phyloP scores from a whole-genome alignment of 2,329 filamentous ascomycete species.

The Hymenoscyphus fraxineus region DNA sequence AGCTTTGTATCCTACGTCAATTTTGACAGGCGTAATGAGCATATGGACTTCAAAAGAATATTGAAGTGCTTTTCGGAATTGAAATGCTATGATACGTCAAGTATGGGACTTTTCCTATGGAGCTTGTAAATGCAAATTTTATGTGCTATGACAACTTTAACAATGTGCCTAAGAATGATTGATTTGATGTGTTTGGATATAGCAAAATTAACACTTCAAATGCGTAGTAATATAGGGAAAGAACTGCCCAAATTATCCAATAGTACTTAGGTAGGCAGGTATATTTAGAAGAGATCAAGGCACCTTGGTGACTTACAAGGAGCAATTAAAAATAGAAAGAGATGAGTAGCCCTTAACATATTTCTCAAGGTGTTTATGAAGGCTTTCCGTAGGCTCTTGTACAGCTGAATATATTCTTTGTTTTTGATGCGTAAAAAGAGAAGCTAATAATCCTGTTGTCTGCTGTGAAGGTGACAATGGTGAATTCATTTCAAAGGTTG shows the following conservation, averaged over 20 bases:
- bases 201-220: neutral
- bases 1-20: conserved; percentile 62
- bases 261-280: too few species aligned
- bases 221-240: neutral
- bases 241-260: neutral
- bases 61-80: conserved; percentile 20
- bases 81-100: conserved; percentile 25
- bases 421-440: too few species aligned
- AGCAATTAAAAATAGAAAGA: too few species aligned
- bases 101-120: neutral
- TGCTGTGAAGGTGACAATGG: too few species aligned
- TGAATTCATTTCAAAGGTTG: too few species aligned
- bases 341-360: too few species aligned
- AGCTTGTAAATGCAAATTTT: conserved; percentile 6
- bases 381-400: too few species aligned
- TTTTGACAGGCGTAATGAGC: conserved; percentile 60
- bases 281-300: too few species aligned
- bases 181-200: neutral
- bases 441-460: too few species aligned
- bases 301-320: too few species aligned
- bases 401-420: too few species aligned
- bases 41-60: conserved; percentile 56
- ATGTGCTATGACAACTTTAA: conserved; percentile 3
- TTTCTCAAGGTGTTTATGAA: too few species aligned
- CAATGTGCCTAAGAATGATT: neutral